Evolutionary conservation across 148 eudicot genomes (phyloP).

Genomic region (Cornus suecica): DNA sequence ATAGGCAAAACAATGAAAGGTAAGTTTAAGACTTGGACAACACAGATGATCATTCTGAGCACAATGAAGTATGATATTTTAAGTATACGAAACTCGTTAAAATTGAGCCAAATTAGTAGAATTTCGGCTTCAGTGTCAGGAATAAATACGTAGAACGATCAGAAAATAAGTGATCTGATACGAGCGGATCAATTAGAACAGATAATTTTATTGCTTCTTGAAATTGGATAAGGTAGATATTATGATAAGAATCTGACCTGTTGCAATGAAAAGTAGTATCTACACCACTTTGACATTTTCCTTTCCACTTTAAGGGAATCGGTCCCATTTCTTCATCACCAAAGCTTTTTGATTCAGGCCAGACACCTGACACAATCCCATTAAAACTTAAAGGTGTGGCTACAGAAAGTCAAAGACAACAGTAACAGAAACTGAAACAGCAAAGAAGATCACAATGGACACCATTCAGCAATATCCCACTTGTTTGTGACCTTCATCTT

Average conservation of each 20-base stretch:
- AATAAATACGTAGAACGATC: too few species aligned
- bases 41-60: neutral
- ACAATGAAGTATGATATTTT: neutral
- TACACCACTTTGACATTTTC: slow-evolving; percentile 51
- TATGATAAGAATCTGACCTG: slow-evolving; percentile 33
- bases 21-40: too few species aligned
- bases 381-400: neutral
- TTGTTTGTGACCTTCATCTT: neutral
- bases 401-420: slow-evolving; percentile 5
- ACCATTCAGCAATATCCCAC: neutral
- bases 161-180: too few species aligned
- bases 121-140: too few species aligned
- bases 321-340: slow-evolving; percentile 72
- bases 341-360: slow-evolving; percentile 88
- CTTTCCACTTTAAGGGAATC: slow-evolving; percentile 77
- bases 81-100: neutral
- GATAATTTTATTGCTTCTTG: too few species aligned
- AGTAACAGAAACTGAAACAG: neutral
- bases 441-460: neutral
- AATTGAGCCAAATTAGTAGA: neutral
- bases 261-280: slow-evolving; percentile 56
- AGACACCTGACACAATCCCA: slow-evolving; percentile 54
- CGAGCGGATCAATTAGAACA: too few species aligned
- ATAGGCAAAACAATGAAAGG: neutral
- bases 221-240: neutral